Evolutionary conservation across 2,329 filamentous ascomycete genomes (phyloP).

Genomic region (Sporothrix globosa): DNA sequence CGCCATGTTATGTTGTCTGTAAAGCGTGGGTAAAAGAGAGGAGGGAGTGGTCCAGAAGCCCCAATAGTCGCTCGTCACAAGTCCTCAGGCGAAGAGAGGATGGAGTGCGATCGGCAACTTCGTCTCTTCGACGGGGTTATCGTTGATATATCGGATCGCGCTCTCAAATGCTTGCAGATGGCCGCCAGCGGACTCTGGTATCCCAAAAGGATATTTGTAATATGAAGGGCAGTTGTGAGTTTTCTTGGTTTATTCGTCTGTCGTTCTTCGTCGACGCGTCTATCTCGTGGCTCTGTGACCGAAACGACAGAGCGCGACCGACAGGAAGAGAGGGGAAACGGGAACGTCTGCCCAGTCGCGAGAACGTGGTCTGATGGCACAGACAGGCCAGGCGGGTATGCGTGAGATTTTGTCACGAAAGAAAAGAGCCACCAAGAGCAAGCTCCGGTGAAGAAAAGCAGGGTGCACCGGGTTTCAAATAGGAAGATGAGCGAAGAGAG

Average conservation of each 20-base stretch:
- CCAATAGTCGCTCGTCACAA: neutral
- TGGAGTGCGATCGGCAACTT: neutral
- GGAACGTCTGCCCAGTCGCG: slow-evolving; percentile 31
- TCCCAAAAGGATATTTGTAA: neutral
- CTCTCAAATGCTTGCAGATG: slow-evolving; percentile 3
- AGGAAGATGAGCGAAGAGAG: slow-evolving; percentile 27
- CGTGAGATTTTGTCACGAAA: slow-evolving; percentile 14
- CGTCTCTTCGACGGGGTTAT: neutral
- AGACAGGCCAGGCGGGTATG: slow-evolving; percentile 23
- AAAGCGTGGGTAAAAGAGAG: neutral
- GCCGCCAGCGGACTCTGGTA: slow-evolving; percentile 28
- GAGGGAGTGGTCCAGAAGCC: neutral
- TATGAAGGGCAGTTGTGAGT: neutral
- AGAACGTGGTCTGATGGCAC: slow-evolving; percentile 31
- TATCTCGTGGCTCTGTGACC: slow-evolving; percentile 1
- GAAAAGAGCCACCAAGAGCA: slow-evolving; percentile 25
- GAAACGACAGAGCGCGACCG: slow-evolving; percentile 10
- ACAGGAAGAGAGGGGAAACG: slow-evolving; percentile 17
- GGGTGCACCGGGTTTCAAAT: slow-evolving; percentile 37
- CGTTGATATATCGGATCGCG: neutral
- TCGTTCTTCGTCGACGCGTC: slow-evolving; percentile 1
- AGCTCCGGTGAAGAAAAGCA: slow-evolving; percentile 25
- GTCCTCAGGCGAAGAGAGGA: neutral
- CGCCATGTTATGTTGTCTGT: slow-evolving; percentile 57
- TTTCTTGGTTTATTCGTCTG: neutral